Base-by-base conservation (phyloP, 768 basidiomycete species). In the Mycena kentingensis region DNA sequence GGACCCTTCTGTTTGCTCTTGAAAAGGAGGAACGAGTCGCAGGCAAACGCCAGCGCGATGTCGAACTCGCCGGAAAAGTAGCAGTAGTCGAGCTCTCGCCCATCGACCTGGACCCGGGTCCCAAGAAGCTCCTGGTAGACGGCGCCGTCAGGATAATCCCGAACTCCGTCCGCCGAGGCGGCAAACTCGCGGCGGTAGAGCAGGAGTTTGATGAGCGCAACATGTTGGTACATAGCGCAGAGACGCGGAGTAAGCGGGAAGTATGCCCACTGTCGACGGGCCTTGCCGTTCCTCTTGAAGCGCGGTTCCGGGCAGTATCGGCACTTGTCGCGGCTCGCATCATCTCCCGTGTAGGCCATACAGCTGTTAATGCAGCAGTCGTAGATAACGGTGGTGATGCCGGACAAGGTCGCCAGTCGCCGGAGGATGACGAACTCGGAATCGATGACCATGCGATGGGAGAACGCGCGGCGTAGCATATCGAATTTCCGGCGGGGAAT, bases 311-410 rank as follows among this genome's bases (percentile, higher is more conserved):
- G 11, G 51, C 66, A 70, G 19, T 46, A 45, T 2, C 48, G 52
- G 35, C 69, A 70, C 4, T 24, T 21, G 3, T 48, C 44, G 3
- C 39, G n/a, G 4, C 62, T 37, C 5, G 37, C 13, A 28, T 62
- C 59, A 24, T 58, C 29, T 1, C 62, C 62, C 1, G 67, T 66
- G 44, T 64, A 75, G 27, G 63, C 55, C 8, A 67, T 51, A 46
- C 73, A 75, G 2, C 62, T 66, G 34, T 70, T 66, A 10, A 63
- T 36, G 43, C 75, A 75, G 32, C 71, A 73, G 43, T 74, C 55
- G 48, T 67, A 65, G 31, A 44, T 64, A 4, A 43, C 27, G 0
- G 65, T 64, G 4, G 41, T 24, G 4, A 75, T 43, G 5, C 58
- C 63, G 1, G 68, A 60, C 4, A 73, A 51, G 5, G 59, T 43